Base-by-base conservation (phyloP, 805 yeast species). In the Saturnispora kantuleensis region DNA sequence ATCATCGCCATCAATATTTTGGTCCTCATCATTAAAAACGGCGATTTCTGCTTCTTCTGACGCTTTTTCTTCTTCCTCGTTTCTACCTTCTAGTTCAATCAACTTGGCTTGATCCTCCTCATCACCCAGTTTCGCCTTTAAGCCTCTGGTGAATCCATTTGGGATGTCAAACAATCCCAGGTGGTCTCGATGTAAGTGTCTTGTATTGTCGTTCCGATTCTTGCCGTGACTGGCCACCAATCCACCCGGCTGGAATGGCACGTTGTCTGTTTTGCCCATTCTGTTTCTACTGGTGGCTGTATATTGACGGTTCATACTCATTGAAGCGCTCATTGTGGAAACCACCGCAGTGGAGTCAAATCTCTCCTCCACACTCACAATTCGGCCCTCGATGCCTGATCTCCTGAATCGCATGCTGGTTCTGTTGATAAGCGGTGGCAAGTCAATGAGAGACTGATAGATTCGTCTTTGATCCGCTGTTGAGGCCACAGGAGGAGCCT, bases 231-330 rank as follows among this genome's bases (percentile, higher is more conserved):
- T 34, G 11, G 44, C 45, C 8, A 47, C 37, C 5, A 41, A 45
- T 2, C 97, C 97, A 52, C 98, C 97, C 0, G 98, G 98, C 47
- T 82, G 80, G 58, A 93, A 93, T 0, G 98, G 98, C 55, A 90
- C 64, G 54, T 74, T 84, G 15, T 78, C 73, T 0, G 94, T 71
- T 3, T 77, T 69, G 0, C 97, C 97, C 39, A 71, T 67, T 3
- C 86, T 64, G 2, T 79, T 67, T 35, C 77, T 81, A n/a, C 67
- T 67, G 50, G 76, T 76, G 6, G 82, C 70, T 12, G 79, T 77
- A 50, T 78, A 74, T 43, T 79, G 74, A 50, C 98, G 70, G 29
- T 75, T 77, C 47, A 88, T 59, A 1, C 95, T 81, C 38, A 88
- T 66, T 0, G 95, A 83, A 48, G 79, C 81, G 10, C 80, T 70